Percentiles rank a stretch among this genome's conserved stretches.
Evolutionary conservation across 257 asterid species (phyloP).

Genomic region (Jaltomata sinuosa): DNA sequence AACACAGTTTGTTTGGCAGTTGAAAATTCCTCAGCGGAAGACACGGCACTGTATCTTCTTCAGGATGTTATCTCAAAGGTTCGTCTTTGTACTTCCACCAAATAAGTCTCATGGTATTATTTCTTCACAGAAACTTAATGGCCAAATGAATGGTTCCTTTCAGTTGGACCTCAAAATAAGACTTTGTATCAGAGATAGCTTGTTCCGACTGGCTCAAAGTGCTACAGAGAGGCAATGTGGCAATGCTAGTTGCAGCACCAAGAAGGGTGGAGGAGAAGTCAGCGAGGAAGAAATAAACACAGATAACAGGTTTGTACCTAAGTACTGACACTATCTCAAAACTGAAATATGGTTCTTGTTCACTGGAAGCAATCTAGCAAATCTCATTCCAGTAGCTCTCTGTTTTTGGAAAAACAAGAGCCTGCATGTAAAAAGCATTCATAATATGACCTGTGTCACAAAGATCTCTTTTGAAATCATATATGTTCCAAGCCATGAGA

Average conservation of each 20-base stretch:
- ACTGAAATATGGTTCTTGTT: not conserved
- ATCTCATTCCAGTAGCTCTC: not conserved
- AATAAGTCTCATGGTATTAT: constrained; percentile 3
- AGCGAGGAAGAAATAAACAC: constrained; percentile 29
- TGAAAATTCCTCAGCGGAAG: constrained; percentile 52
- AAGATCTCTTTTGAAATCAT: not conserved
- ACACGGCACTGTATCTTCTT: constrained; percentile 62
- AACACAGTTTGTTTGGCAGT: constrained; percentile 21
- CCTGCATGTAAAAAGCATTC: not conserved
- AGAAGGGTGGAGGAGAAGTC: constrained; percentile 36
- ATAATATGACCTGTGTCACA: not conserved
- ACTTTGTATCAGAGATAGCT: constrained; percentile 75
- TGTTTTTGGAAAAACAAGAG: not conserved
- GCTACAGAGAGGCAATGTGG: constrained; percentile 60
- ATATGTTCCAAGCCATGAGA: not conserved
- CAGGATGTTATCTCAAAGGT: constrained; percentile 70
- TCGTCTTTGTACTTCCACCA: constrained; percentile 1
- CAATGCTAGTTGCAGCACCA: constrained; percentile 35
- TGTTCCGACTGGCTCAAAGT: constrained; percentile 77
- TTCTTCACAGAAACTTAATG: not conserved
- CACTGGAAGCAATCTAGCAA: not conserved
- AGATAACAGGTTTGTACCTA: constrained; percentile 51
- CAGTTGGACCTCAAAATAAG: constrained; percentile 71
- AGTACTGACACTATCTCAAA: not conserved
- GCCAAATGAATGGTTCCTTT: constrained; percentile 8